Percentiles rank a stretch among this genome's conserved stretches.
phyloP scores from a whole-genome alignment of 768 basidiomycete genomes.

The Dacryopinax primogenitus region DNA sequence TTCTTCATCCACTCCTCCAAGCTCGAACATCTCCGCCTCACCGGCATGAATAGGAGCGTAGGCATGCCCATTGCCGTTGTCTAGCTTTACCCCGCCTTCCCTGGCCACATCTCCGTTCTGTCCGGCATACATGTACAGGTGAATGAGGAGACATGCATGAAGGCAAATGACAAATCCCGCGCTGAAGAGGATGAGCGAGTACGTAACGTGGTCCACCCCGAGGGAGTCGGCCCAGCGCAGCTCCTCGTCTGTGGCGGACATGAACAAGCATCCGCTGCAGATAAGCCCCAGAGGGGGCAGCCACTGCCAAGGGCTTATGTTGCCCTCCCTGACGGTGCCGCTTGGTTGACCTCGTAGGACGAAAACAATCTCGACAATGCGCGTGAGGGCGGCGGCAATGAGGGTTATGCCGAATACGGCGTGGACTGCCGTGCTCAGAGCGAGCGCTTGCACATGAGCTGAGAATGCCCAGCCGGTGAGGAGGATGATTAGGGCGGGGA shows the following conservation, averaged over 20 bases:
- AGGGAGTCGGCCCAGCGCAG: constrained; percentile 50
- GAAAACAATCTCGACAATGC: constrained; percentile 78
- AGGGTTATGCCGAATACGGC: constrained; percentile 72
- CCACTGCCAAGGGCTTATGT: constrained; percentile 61
- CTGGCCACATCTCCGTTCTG: neutral
- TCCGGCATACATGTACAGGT: neutral
- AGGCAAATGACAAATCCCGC: neutral
- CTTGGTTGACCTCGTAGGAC: constrained; percentile 32
- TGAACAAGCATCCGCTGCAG: constrained; percentile 69
- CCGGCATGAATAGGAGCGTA: neutral
- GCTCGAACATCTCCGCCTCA: constrained; percentile 11
- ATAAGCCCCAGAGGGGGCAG: constrained; percentile 79
- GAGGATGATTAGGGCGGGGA: constrained; percentile 23
- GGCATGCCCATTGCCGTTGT: neutral
- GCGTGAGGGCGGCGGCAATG: constrained; percentile 65
- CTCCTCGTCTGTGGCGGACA: constrained; percentile 91
- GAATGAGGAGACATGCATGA: neutral
- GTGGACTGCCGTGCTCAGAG: constrained; percentile 79
- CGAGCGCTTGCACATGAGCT: constrained; percentile 70
- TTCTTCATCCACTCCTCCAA: neutral
- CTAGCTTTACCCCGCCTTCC: neutral
- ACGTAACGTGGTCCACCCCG: constrained; percentile 86
- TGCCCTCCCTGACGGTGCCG: constrained; percentile 19
- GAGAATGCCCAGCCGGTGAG: constrained; percentile 93
- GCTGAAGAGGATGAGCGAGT: constrained; percentile 70